Base-by-base conservation (phyloP, 2,329 filamentous ascomycete genomes). In the Penicillium sp. region DNA sequence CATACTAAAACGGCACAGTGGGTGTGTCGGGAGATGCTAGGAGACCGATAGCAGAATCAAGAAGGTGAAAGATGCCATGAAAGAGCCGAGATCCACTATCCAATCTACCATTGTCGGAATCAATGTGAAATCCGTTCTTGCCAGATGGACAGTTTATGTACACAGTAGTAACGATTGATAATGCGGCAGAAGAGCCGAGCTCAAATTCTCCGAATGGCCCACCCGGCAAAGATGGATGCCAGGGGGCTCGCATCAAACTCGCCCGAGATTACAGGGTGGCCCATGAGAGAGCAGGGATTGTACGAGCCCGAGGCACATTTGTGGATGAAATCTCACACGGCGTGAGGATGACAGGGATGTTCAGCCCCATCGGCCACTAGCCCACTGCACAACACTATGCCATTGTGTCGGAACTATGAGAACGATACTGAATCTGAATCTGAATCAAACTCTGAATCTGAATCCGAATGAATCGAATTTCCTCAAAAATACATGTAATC, bases 1-100 rank as follows among this genome's bases (percentile, higher is more conserved):
- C 75, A 77, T 54, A 75, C 74, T 0, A 59, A 60, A 51, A 78
- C 75, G n/a, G 73, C 74, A 17, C 65, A 68, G 51, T 78, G 75
- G 75, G 74, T 77, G 23, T 75, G 73, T 53, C 59, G 65, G 49
- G 55, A 73, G 58, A 70, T 77, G 54, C 54, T 77, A 33, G 62
- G 63, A 8, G 24, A 20, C 12, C 15, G 39, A 29, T 29, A 18
- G 10, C 15, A 29, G 39, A 29, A 10, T 13, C 17, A 7, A 27
- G 23, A 42, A 42, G 3, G 10, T n/a, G 39, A 42, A 7, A 26
- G 23, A 26, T 10, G 20, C 15, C 6, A 23, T 24, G 33, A 15
- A 36, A 48, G 33, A 34, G 20, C 37, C 46, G 36, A 39, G 23
- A 36, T 27, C 46, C 29, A 24, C 46, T 13, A 17, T 15, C 27